These are phyloP conservation scores for Tolypocladium album DNA, from an alignment of 2,329 filamentous ascomycete genomes.

Conservation along the genomic window DNA sequence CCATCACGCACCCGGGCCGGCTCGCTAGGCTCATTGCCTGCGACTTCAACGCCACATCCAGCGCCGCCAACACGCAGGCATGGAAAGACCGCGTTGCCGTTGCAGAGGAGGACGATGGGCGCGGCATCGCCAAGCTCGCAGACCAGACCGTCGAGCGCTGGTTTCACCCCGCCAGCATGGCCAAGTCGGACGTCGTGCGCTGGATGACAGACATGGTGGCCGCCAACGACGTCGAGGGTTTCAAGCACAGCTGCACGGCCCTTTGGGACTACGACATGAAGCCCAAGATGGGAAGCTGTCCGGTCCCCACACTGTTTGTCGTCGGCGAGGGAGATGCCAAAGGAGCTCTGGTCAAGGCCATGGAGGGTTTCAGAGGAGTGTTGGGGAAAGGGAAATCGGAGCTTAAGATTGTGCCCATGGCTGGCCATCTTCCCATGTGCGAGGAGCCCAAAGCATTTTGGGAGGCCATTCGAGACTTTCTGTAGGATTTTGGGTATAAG, in stretches of 20 bases:
- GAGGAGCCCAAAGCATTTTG: conserved; percentile 63
- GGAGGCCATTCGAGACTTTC: conserved; percentile 47
- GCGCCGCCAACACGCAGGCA: conserved; percentile 62
- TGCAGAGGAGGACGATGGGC: conserved; percentile 44
- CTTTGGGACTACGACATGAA: conserved; percentile 63
- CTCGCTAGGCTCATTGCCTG: conserved; percentile 57
- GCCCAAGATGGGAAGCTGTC: conserved; percentile 39
- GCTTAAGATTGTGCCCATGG: conserved; percentile 54
- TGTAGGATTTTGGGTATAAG: conserved; percentile 20
- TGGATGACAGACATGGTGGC: conserved; percentile 60
- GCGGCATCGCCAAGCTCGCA: conserved; percentile 57
- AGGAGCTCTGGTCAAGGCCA: conserved; percentile 62
- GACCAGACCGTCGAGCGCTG: conserved; percentile 63
- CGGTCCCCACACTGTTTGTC: conserved; percentile 54
- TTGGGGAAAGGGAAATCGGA: conserved; percentile 45
- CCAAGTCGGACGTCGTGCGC: conserved; percentile 34
- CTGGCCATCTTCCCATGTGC: conserved; percentile 78
- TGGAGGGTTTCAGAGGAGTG: conserved; percentile 58
- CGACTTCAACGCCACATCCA: conserved; percentile 67
- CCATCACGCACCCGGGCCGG: conserved; percentile 51
- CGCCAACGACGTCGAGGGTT: conserved; percentile 58
- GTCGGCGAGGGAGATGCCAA: conserved; percentile 64
- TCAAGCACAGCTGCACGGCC: conserved; percentile 56
- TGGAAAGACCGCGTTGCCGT: conserved; percentile 69
- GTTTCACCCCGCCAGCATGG: conserved; percentile 54